Conservation (phyloP, 768 basidiomycete species). For the Boletus vinaceobasis region DNA sequence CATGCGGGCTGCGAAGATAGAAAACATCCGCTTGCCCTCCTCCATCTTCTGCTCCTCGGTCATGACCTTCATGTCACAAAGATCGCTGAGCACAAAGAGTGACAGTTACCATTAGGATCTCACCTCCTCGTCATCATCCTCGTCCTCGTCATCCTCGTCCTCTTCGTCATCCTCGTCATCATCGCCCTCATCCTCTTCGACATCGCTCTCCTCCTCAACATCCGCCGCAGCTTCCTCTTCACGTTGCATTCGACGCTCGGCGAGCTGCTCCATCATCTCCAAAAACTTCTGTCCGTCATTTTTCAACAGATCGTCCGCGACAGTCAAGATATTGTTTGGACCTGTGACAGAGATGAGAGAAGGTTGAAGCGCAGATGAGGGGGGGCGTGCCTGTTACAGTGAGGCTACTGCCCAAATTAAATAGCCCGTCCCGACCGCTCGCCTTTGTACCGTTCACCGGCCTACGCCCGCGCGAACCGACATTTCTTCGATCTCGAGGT, state of each 20-base stretch:
- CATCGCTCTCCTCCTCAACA: slow-evolving; percentile 59
- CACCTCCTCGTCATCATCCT: slow-evolving; percentile 47
- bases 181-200: slow-evolving; percentile 56
- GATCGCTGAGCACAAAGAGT: slow-evolving; percentile 9
- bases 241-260: slow-evolving; percentile 88
- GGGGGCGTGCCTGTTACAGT: slow-evolving; percentile 70
- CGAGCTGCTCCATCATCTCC: slow-evolving; percentile 99
- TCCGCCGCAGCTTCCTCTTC: slow-evolving; percentile 70
- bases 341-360: slow-evolving; percentile 40
- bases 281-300: slow-evolving; percentile 99
- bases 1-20: slow-evolving; percentile 98
- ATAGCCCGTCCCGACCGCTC: slow-evolving; percentile 61
- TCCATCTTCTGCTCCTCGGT: slow-evolving; percentile 99
- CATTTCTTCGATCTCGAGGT: slow-evolving; percentile 36
- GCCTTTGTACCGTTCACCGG: slow-evolving; percentile 44
- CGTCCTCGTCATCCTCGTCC: slow-evolving; percentile 53
- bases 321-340: slow-evolving; percentile 93
- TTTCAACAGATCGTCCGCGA: slow-evolving; percentile 97
- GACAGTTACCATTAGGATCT: slow-evolving; percentile 14
- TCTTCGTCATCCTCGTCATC: slow-evolving; percentile 60
- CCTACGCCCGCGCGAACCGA: slow-evolving; percentile 36
- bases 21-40: slow-evolving; percentile 99
- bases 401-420: slow-evolving; percentile 77
- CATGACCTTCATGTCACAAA: slow-evolving; percentile 49
- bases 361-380: slow-evolving; percentile 8